Base-by-base conservation (phyloP, 225 moss, liverwort and hornwort genomes). In the Rhytidiadelphus loreus region DNA sequence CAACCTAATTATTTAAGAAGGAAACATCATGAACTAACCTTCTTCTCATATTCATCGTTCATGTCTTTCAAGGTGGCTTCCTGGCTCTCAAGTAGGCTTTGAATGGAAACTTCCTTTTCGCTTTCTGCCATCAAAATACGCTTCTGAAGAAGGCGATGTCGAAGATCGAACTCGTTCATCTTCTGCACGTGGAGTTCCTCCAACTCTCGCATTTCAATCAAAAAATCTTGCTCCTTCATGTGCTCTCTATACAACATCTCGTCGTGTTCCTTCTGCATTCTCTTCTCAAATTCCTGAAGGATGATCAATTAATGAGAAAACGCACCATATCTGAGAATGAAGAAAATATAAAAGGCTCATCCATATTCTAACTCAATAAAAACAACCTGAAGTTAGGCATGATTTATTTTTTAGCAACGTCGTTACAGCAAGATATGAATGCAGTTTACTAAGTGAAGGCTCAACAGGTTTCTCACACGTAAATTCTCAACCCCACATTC, bases 31-130 rank as follows among this genome's bases (percentile, higher is more conserved):
- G n/a, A n/a, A n/a, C n/a, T n/a, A n/a, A n/a, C n/a, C n/a, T 94
- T 95, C 94, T 94, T 95, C 70, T 96, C 95, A 82, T 90, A 95
- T 62, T 90, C 92, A 52, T 96, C 96, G 80, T 97, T 95, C 82
- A 92, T 92, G 80, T 96, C 91, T 88, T 93, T 89, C 80, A 94
- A 88, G 23, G 88, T 90, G 76, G 86, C 66, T 83, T 93, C 91
- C 50, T 95, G 95, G 30, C 89, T 75, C 86, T 93, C 92, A 46
- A 97, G 87, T 57, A 97, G 90, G 62, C 71, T 87, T 89, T 94
- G 95, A 82, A 96, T 97, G 44, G 94, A 83, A 50, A 88, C 80
- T 89, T 96, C 95, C 88, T 94, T 94, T 19, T 96, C 93, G 83
- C 93, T 94, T 56, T 94, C 84, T 60, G 91, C 91, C 70, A 92